These are phyloP conservation scores for Castanea sativa DNA, from an alignment of 306 rosid species.

Conservation along the genomic window DNA sequence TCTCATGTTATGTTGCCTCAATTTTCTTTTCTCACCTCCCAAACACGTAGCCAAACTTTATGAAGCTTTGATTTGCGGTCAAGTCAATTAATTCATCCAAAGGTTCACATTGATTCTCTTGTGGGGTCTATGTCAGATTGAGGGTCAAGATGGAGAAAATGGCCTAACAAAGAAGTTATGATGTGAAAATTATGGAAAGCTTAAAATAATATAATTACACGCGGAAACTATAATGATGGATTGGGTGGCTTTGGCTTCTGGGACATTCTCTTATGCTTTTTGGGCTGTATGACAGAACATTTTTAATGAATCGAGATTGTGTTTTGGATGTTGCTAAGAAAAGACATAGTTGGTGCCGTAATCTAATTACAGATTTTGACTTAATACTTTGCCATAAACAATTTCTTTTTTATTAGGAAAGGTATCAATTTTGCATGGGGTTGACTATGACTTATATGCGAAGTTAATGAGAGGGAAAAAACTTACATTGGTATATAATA, in stretches of 20 bases:
- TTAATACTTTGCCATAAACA: background rate
- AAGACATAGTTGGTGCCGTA: background rate
- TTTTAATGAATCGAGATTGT: background rate
- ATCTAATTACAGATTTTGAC: background rate
- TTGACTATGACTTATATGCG: too few relatives aligned
- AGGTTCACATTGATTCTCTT: background rate
- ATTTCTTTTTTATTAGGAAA: too few relatives aligned
- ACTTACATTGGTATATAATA: too few relatives aligned
- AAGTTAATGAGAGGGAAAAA: too few relatives aligned
- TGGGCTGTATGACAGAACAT: background rate
- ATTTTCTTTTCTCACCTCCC: constrained; percentile 4
- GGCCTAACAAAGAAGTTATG: background rate
- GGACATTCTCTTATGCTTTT: constrained; percentile 28
- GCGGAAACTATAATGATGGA: constrained; percentile 35
- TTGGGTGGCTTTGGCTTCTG: background rate
- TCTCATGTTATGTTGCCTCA: constrained; percentile 20
- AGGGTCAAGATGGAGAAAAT: constrained; percentile 22
- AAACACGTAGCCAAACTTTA: constrained; percentile 21
- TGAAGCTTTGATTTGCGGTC: background rate
- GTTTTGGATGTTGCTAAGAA: background rate
- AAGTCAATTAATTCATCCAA: background rate
- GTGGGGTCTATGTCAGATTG: background rate
- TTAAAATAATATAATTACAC: constrained; percentile 21
- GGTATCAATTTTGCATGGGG: too few relatives aligned
- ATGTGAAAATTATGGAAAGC: background rate